Conservation (phyloP, 2,329 filamentous ascomycete species). For the Penicillium sp. region DNA sequence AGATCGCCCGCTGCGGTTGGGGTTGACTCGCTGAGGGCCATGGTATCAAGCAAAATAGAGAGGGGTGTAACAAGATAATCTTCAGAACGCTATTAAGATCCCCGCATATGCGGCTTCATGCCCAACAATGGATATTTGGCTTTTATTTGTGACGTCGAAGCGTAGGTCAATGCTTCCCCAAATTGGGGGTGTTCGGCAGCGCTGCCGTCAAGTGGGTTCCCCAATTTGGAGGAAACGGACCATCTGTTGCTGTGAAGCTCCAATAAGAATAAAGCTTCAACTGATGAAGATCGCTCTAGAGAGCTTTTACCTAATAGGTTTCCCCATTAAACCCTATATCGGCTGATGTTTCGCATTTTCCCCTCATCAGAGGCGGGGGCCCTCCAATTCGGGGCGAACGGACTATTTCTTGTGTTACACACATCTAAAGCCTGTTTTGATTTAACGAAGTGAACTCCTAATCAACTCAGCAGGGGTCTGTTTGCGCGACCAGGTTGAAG, state of each 20-base stretch:
- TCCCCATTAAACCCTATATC: background rate
- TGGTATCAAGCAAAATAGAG: background rate
- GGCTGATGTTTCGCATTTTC: background rate
- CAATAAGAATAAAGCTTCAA: background rate
- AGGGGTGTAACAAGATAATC: background rate
- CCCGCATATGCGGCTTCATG: no score
- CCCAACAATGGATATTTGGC: background rate
- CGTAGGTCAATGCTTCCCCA: background rate
- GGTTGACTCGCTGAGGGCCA: background rate
- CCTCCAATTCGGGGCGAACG: background rate
- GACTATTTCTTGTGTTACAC: background rate
- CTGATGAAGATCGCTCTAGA: background rate
- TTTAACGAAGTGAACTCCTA: no score
- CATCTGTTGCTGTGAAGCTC: background rate
- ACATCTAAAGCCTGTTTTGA: background rate
- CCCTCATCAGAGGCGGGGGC: background rate
- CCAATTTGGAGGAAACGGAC: background rate
- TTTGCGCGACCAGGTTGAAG: no score
- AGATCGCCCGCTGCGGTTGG: slow-evolving; percentile 8
- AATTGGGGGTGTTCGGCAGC: background rate
- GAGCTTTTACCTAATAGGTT: background rate
- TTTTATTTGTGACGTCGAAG: background rate
- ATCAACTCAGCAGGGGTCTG: no score
- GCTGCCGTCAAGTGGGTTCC: background rate
- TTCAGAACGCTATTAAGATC: no score